phyloP scores from a whole-genome alignment of 2,329 filamentous ascomycete genomes.

The Fusarium temperatum region DNA sequence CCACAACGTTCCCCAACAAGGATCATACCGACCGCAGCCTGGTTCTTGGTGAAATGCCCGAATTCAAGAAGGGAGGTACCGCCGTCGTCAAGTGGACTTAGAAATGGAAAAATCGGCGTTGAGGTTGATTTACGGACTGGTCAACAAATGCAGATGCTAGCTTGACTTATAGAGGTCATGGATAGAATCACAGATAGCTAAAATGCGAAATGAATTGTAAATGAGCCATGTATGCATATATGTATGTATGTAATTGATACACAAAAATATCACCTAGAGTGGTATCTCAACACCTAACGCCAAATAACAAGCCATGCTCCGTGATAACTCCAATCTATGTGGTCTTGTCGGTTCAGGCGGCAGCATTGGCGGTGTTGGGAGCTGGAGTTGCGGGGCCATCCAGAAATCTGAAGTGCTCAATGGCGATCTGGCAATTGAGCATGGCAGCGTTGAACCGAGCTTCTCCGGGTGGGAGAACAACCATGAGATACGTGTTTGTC shows the following conservation, averaged over 20 bases:
- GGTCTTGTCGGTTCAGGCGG: slow-evolving; percentile 3
- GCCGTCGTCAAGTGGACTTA: slow-evolving; percentile 69
- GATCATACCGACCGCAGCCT: slow-evolving; percentile 75
- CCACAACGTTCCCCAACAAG: slow-evolving; percentile 85
- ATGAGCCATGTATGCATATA: background rate
- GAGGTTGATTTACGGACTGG: slow-evolving; percentile 18
- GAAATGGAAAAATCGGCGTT: slow-evolving; percentile 27
- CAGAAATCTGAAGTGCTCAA: slow-evolving; percentile 79
- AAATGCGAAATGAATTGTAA: background rate
- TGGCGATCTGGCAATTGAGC: slow-evolving; percentile 87
- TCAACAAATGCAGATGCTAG: background rate
- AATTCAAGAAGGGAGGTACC: slow-evolving; percentile 73
- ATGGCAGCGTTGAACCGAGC: slow-evolving; percentile 90
- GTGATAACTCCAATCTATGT: background rate
- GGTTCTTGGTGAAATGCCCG: slow-evolving; percentile 66
- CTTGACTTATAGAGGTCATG: slow-evolving; percentile 21
- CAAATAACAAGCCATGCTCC: slow-evolving; percentile 19
- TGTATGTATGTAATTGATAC: background rate
- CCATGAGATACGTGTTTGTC: slow-evolving; percentile 96
- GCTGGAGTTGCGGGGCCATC: slow-evolving; percentile 56
- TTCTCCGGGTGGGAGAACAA: slow-evolving; percentile 90
- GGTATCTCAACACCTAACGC: slow-evolving; percentile 44
- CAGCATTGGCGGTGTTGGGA: slow-evolving; percentile 3
- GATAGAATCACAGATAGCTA: slow-evolving; percentile 11
- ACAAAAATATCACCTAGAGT: slow-evolving; percentile 29